Evolutionary conservation across 2,329 filamentous ascomycete species (phyloP).

Genomic region (Fusarium avenaceum): DNA sequence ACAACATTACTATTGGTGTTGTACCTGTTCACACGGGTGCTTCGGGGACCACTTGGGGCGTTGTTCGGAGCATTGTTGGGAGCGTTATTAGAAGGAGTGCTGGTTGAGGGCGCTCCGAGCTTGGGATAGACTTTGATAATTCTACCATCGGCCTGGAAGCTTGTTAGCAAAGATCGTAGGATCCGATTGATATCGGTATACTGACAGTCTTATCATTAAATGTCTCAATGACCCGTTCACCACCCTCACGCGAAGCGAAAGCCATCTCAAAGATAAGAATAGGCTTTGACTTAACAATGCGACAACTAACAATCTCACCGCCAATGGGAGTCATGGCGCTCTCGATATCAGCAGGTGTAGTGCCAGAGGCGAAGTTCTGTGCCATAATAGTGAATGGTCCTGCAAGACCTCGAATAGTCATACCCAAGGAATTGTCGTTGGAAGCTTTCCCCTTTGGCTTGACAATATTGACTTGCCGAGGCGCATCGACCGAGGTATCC

Average conservation of each 20-base stretch:
- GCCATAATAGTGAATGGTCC: slow-evolving; percentile 80
- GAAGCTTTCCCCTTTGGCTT: slow-evolving; percentile 31
- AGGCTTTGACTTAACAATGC: slow-evolving; percentile 74
- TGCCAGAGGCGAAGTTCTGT: slow-evolving; percentile 86
- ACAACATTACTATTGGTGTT: slow-evolving; percentile 58
- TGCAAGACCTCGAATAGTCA: slow-evolving; percentile 80
- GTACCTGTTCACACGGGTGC: slow-evolving; percentile 43
- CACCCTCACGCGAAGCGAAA: slow-evolving; percentile 78
- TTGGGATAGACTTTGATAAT: slow-evolving; percentile 81
- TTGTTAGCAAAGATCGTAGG: slow-evolving; percentile 1
- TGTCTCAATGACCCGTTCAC: slow-evolving; percentile 78
- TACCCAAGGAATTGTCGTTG: slow-evolving; percentile 58
- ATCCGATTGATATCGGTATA: neutral
- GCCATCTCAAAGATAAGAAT: slow-evolving; percentile 83
- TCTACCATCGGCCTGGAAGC: slow-evolving; percentile 76
- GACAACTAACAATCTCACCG: slow-evolving; percentile 76
- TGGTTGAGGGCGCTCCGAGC: slow-evolving; percentile 55
- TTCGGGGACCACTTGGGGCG: slow-evolving; percentile 52
- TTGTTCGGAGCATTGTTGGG: slow-evolving; percentile 42
- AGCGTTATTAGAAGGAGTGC: slow-evolving; percentile 46
- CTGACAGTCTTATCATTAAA: slow-evolving; percentile 82
- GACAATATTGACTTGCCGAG: slow-evolving; percentile 55
- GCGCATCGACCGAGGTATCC: slow-evolving; percentile 52
- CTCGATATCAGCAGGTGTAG: slow-evolving; percentile 85
- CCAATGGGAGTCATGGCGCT: slow-evolving; percentile 83